phyloP scores from a whole-genome alignment of 192 early-diverging fungal species.

The Funneliformis geosporum region DNA sequence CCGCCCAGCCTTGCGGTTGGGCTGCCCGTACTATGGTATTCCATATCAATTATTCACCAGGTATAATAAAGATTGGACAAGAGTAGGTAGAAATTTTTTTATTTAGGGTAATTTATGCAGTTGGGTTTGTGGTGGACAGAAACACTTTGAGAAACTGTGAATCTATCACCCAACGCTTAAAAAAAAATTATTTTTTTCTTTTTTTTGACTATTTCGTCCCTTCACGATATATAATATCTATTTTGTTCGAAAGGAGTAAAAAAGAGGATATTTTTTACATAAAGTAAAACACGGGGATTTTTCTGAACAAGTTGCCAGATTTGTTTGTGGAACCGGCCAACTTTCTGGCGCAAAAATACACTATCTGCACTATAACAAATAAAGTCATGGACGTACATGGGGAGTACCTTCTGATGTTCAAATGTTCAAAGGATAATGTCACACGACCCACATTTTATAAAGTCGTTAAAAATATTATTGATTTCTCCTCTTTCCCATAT shows the following conservation, averaged over 20 bases:
- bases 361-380: no score
- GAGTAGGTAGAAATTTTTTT: background rate
- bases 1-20: background rate
- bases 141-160: slow-evolving; percentile 10
- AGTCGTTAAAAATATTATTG: no score
- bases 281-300: background rate
- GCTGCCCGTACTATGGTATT: background rate
- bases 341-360: no score
- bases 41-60: background rate
- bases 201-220: background rate
- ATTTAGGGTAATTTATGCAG: background rate
- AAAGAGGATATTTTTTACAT: background rate
- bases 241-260: background rate
- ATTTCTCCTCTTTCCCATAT: no score
- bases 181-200: background rate
- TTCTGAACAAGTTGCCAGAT: background rate
- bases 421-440: no score
- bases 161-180: slow-evolving; percentile 31
- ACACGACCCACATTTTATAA: no score
- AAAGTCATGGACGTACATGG: no score
- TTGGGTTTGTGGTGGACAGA: slow-evolving; percentile 26
- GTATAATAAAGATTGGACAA: slow-evolving; percentile 18
- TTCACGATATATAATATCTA: background rate
- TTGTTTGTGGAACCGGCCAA: background rate
- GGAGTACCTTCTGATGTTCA: no score